These are phyloP conservation scores for Ophiorrhiza pumila DNA, from an alignment of 257 asterid species.

Conservation along the genomic window DNA sequence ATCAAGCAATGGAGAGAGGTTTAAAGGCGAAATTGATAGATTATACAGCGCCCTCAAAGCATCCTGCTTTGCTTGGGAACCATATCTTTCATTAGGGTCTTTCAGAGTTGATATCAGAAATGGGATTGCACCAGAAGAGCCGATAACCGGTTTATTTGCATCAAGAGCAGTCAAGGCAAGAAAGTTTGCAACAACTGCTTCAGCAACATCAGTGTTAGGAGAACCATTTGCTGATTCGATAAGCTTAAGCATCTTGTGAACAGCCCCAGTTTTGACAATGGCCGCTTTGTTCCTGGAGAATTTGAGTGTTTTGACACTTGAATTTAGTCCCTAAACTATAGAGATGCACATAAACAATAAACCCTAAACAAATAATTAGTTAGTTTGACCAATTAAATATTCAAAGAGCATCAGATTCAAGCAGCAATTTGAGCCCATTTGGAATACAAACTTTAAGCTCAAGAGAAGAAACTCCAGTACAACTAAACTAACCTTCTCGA, in stretches of 20 bases:
- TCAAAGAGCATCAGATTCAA: not conserved
- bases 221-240: constrained; percentile 29
- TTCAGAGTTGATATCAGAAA: constrained; percentile 45
- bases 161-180: constrained; percentile 86
- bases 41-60: constrained; percentile 75
- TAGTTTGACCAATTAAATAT: not conserved
- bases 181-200: constrained; percentile 77
- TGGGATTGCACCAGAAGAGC: constrained; percentile 77
- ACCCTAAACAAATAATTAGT: too few relatives aligned
- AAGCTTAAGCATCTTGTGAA: constrained; percentile 77
- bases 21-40: constrained; percentile 62
- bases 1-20: constrained; percentile 43
- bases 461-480: not conserved
- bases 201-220: constrained; percentile 34
- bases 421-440: not conserved
- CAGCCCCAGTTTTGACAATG: constrained; percentile 80
- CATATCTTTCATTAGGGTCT: constrained; percentile 12
- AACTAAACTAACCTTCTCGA: too few relatives aligned
- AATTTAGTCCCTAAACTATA: constrained; percentile 8
- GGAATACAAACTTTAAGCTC: too few relatives aligned
- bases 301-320: not conserved
- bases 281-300: constrained; percentile 77
- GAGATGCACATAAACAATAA: not conserved
- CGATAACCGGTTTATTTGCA: constrained; percentile 69
- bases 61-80: constrained; percentile 54